These are phyloP conservation scores for Camellia japonica DNA, from an alignment of 148 eudicot genomes.

Conservation along the genomic window DNA sequence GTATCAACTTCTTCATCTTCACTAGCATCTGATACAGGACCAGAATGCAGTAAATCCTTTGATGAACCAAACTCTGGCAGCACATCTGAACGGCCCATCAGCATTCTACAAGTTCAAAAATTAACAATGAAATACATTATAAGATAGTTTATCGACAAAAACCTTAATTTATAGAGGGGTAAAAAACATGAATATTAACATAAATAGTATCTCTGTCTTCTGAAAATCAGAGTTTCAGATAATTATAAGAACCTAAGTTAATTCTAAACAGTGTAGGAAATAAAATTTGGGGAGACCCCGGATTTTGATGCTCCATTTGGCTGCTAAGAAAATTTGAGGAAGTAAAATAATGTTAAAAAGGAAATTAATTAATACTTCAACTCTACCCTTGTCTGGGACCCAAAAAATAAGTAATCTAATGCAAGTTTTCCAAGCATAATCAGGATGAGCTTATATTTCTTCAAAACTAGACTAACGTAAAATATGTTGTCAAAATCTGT, in stretches of 20 bases:
- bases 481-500: not conserved
- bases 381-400: not conserved
- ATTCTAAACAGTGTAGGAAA: not conserved
- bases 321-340: not conserved
- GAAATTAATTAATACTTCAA: not conserved
- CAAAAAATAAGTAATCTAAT: not conserved
- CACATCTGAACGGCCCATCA: constrained; percentile 56
- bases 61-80: constrained; percentile 44
- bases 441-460: not conserved
- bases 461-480: not conserved
- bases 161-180: not conserved
- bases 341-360: not conserved
- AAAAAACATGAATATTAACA: not conserved
- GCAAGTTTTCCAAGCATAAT: not conserved
- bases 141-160: not conserved
- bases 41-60: constrained; percentile 51
- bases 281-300: not conserved
- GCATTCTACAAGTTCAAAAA: constrained; percentile 42
- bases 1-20: constrained; percentile 52
- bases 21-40: constrained; percentile 40
- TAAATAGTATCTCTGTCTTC: not conserved
- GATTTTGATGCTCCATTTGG: not conserved
- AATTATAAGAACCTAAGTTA: not conserved
- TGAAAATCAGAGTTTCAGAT: not conserved
- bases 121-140: not conserved